Base-by-base conservation (phyloP, 495 filamentous ascomycete species). In the Massariosphaeria phaeospora region DNA sequence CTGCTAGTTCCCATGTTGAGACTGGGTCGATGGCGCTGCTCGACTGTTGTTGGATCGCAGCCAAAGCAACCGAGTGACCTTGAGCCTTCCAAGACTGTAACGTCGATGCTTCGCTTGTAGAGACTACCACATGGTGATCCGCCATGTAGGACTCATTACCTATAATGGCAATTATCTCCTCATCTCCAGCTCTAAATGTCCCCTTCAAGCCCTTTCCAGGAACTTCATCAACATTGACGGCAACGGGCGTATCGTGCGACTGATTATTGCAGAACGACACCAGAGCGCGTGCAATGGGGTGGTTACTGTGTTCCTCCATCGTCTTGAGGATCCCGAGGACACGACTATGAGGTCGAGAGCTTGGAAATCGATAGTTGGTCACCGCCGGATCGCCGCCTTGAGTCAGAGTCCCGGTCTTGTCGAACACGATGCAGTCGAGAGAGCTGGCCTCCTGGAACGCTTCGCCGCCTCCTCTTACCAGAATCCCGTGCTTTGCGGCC, bases 361-460 rank as follows among this genome's bases (percentile, higher is more conserved):
- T 72, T 38, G 83, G 67, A 18, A 83, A 58, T 58, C 83, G 73
- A 48, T 84, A 78, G 39, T 94, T 85, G 0, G 88, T 86, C 21
- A 97, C 84, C 8, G 71, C 83, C 0, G 91, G 81, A 48, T 89
- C 84, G 29, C 86, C 88, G 30, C 91, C 91, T 61, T 87, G 73
- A 0, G 91, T 97, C 42, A 97, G 71, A 1, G 91, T 97, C 0
- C 91, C 91, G 0, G 91, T 97, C 73, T 97, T 97, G 73, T 97
- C 91, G 62, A 97, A 96, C 12, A 96, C 89, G 18, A 96, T 81
- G 48, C 83, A 84, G 66, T 94, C 87, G 6, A 96, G 76, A 3
- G 76, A 76, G 57, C 89, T 94, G 10, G 93, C 90, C 72, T 94
- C 90, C 69, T 97, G 88, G 63, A 97, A 96, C 1, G 93, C 91